Evolutionary conservation across 2,329 filamentous ascomycete genomes (phyloP).

Genomic region (Amylocarpus encephaloides): DNA sequence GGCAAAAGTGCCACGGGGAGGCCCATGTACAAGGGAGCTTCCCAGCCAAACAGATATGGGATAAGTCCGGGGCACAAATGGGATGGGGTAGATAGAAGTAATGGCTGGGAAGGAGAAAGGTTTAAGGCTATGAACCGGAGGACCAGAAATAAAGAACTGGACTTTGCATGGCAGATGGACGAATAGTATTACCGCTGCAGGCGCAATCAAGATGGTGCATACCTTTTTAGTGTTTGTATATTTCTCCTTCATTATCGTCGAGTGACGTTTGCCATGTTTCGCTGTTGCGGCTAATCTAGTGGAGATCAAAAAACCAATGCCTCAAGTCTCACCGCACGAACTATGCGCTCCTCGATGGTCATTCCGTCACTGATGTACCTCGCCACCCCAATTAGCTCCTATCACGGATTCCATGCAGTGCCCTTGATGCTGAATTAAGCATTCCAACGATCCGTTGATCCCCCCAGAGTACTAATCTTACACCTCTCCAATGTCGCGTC

Average conservation of each 20-base stretch:
- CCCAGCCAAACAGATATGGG: conserved; percentile 85
- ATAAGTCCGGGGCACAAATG: conserved; percentile 89
- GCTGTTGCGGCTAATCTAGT: too few species aligned
- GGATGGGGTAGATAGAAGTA: conserved; percentile 94
- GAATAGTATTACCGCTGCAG: conserved; percentile 44
- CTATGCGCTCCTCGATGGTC: too few species aligned
- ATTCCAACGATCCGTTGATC: conserved; percentile 10
- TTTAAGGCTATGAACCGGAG: conserved; percentile 81
- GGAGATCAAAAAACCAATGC: too few species aligned
- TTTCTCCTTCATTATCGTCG: neutral
- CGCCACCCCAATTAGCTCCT: too few species aligned
- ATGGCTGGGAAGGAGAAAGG: conserved; percentile 88
- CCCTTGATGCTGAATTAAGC: neutral
- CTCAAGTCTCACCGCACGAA: too few species aligned
- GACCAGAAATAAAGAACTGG: conserved; percentile 69
- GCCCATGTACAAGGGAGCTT: conserved; percentile 65
- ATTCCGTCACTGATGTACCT: too few species aligned
- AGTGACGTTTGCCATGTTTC: neutral
- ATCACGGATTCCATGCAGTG: neutral
- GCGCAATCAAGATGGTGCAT: neutral
- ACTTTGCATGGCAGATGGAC: conserved; percentile 97
- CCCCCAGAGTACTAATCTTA: neutral
- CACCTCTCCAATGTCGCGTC: neutral
- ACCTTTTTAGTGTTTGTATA: too few species aligned
- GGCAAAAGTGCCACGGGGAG: conserved; percentile 24